Conservation (phyloP, 495 filamentous ascomycete genomes). For the Penicillium chermesinum region DNA sequence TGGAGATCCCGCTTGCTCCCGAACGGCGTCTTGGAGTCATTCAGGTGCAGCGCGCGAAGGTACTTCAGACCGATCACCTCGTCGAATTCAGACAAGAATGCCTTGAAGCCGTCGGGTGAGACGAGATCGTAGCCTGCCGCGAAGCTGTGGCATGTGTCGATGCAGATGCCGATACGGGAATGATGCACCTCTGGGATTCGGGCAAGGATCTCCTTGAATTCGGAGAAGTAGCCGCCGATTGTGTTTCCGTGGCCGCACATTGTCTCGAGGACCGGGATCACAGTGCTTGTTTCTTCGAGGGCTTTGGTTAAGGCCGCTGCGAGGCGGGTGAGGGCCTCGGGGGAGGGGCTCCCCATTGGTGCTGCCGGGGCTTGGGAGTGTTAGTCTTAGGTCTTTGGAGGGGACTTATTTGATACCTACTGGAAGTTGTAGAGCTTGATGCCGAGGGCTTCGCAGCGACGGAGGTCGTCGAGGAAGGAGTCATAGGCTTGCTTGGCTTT, state of each 20-base stretch:
- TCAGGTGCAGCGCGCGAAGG: slow-evolving; percentile 82
- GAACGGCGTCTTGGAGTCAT: slow-evolving; percentile 88
- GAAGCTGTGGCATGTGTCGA: slow-evolving; percentile 96
- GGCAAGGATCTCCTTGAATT: slow-evolving; percentile 77
- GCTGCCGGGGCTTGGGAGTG: slow-evolving; percentile 59
- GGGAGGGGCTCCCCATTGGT: slow-evolving; percentile 59
- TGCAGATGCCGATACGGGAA: slow-evolving; percentile 84
- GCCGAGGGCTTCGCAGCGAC: slow-evolving; percentile 80
- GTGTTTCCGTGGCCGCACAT: slow-evolving; percentile 90
- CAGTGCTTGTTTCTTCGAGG: slow-evolving; percentile 65
- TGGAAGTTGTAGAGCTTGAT: slow-evolving; percentile 97
- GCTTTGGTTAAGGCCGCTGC: slow-evolving; percentile 74
- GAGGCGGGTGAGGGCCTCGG: slow-evolving; percentile 70
- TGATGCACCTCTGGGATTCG: slow-evolving; percentile 66
- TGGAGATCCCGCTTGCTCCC: slow-evolving; percentile 77
- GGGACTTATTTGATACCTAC: slow-evolving; percentile 21
- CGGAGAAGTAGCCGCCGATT: slow-evolving; percentile 78
- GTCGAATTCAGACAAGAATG: slow-evolving; percentile 72
- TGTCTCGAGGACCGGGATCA: slow-evolving; percentile 83
- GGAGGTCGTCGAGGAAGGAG: slow-evolving; percentile 82
- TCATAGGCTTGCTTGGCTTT: slow-evolving; percentile 85
- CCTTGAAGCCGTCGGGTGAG: slow-evolving; percentile 63
- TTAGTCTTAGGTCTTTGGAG: slow-evolving; percentile 10
- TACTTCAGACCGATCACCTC: slow-evolving; percentile 71
- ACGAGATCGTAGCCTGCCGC: slow-evolving; percentile 89